Evolutionary conservation across 164 flowering plant species (phyloP).

Genomic region (Magnolia sinica): DNA sequence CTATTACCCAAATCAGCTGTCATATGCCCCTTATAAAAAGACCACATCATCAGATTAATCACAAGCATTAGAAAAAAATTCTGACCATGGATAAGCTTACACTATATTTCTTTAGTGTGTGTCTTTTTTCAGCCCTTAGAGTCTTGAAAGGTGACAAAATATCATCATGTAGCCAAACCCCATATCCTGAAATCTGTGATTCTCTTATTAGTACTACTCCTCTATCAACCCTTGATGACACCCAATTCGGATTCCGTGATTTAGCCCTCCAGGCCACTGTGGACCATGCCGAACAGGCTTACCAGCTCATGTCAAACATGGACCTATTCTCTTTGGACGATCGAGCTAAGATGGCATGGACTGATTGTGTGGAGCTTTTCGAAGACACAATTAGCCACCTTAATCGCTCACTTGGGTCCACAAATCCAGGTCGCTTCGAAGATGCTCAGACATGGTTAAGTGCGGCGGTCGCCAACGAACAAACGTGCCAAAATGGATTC

Average conservation of each 20-base stretch:
- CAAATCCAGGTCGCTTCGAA: not conserved
- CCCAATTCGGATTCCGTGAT: slow-evolving; percentile 26
- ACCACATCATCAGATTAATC: not conserved
- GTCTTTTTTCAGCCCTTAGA: slow-evolving; percentile 5
- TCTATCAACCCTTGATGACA: slow-evolving; percentile 11
- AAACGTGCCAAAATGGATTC: slow-evolving; percentile 60
- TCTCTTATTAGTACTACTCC: slow-evolving; percentile 20
- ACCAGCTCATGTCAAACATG: slow-evolving; percentile 34
- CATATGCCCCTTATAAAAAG: not conserved
- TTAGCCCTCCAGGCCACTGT: slow-evolving; percentile 30
- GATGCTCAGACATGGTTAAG: slow-evolving; percentile 58
- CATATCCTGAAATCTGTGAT: slow-evolving; percentile 49
- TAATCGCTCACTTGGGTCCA: slow-evolving; percentile 28
- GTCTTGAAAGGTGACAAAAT: slow-evolving; percentile 14
- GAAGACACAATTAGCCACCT: slow-evolving; percentile 40
- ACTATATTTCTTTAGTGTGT: not conserved
- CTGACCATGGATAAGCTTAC: slow-evolving; percentile 23
- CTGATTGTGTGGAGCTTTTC: slow-evolving; percentile 56
- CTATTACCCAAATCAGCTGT: not conserved
- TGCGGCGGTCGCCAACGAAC: slow-evolving; percentile 49
- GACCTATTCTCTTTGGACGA: slow-evolving; percentile 31
- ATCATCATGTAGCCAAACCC: slow-evolving; percentile 51
- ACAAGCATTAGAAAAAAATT: not conserved
- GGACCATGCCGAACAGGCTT: slow-evolving; percentile 37
- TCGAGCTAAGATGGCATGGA: slow-evolving; percentile 41